Conservation (phyloP, 306 rosid genomes). For the Leucaena leucocephala region DNA sequence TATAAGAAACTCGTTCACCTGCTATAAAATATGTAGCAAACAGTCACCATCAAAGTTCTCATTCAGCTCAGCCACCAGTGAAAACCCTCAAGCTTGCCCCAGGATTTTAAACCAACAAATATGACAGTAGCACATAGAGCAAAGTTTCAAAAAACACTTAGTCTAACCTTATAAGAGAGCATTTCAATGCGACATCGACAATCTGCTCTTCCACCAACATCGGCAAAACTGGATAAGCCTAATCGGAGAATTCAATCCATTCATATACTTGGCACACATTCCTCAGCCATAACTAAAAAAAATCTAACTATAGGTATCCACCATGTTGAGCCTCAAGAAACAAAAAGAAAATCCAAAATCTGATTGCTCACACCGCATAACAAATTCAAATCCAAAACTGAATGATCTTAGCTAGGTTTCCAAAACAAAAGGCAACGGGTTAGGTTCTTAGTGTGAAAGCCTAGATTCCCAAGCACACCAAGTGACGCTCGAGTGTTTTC, state of each 20-base stretch:
- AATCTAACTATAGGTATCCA: too few species aligned
- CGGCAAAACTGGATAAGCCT: constrained; percentile 82
- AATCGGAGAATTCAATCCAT: constrained; percentile 65
- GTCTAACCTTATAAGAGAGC: constrained; percentile 79
- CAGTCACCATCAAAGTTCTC: constrained; percentile 69
- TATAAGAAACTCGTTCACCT: too few species aligned
- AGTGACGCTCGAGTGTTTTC: background rate
- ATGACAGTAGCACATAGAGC: background rate
- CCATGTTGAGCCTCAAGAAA: background rate
- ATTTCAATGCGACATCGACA: constrained; percentile 73
- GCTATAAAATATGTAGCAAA: background rate
- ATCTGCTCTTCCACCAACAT: constrained; percentile 52
- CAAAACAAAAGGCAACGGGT: background rate
- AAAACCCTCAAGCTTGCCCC: constrained; percentile 79
- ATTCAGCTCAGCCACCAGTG: constrained; percentile 74
- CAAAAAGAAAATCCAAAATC: background rate
- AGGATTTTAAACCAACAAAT: constrained; percentile 17
- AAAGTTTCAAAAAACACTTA: background rate
- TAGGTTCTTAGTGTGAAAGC: background rate
- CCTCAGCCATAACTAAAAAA: background rate
- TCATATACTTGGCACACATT: constrained; percentile 67
- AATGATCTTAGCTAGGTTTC: background rate
- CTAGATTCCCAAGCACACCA: background rate
- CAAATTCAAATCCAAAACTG: background rate
- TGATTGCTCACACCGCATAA: background rate